Evolutionary conservation across 2,329 filamentous ascomycete genomes (phyloP), one percentile per base, ranked within the genome.

Genomic region (Claviceps sorghi): DNA sequence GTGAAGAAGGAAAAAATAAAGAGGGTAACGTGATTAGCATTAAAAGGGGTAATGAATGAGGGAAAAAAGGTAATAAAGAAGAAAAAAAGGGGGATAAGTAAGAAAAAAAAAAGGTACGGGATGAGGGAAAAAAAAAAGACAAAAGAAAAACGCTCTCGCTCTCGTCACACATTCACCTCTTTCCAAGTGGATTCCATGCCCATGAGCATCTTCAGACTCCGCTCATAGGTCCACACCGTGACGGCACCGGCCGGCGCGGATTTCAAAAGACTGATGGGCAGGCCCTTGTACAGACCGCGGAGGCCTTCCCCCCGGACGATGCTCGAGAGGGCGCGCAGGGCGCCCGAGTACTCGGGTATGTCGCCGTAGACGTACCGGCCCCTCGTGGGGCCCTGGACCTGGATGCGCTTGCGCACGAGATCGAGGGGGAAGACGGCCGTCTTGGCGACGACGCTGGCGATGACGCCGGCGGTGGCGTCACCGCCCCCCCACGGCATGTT

Each of bases 201-300:
- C 34, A 75, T 70, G 55, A 91, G 70, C 22, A 80, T 58, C 49
- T 73, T 77, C 69, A 96, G 71, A 19, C 78, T 78, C 62, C 83
- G 74, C 71, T 95, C 90, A 67, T 95, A 96, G 2, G 88, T 94
- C 88, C 89, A 96, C 75, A 96, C 87, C 0, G 90, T 96, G 34
- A 95, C 80, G 7, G 90, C 88, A 65, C 87, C 93, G 30, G 87
- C 82, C n/a, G 93, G 93, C 22, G 91, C 93, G 34, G 91, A 88
- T 73, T 98, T 98, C 59, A 97, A 66, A 63, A 98, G 69, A 65
- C 89, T 91, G 52, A 97, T 89, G 1, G 83, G 84, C 64, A 98
- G 70, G 0, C 93, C 93, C 51, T 90, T 78, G 67, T 97, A 98
- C 60, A 97, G 65, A 0, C 91, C 90, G 52, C 87, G 76, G 44